Percentiles rank a stretch among this genome's conserved stretches.
These are phyloP conservation scores for Haberlea rhodopensis DNA, from an alignment of 257 asterid genomes.

Conservation along the genomic window DNA sequence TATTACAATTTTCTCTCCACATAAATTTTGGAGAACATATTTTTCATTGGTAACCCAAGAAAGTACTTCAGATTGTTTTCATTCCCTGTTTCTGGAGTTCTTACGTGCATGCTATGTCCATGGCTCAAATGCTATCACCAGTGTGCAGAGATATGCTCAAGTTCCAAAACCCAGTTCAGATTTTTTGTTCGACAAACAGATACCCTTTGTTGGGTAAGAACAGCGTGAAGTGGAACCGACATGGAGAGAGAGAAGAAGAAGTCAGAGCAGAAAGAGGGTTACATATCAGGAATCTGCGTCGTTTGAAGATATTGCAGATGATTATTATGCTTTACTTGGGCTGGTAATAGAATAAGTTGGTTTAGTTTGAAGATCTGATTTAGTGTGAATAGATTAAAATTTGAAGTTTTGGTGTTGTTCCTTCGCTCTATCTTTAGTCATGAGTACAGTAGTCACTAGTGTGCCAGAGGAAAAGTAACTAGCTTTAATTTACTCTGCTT, in stretches of 20 bases:
- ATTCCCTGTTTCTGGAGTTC: background rate
- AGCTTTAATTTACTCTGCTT: background rate
- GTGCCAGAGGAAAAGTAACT: background rate
- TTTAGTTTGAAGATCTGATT: background rate
- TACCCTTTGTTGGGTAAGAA: conserved; percentile 33
- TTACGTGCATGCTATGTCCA: conserved; percentile 30
- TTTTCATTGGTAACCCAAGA: conserved; percentile 10
- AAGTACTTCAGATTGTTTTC: conserved; percentile 21
- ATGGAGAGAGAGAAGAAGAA: conserved; percentile 45
- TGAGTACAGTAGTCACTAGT: background rate
- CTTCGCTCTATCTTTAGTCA: background rate
- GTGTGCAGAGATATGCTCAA: conserved; percentile 69
- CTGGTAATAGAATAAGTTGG: conserved; percentile 47
- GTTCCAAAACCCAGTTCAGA: conserved; percentile 47
- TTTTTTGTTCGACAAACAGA: conserved; percentile 45
- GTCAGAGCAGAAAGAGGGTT: conserved; percentile 51
- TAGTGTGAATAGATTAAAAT: background rate
- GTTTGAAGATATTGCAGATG: conserved; percentile 60
- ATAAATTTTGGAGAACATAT: conserved; percentile 27
- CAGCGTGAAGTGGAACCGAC: conserved; percentile 44
- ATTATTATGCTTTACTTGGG: conserved; percentile 80
- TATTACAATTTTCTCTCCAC: conserved; percentile 47
- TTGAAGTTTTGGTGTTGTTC: background rate
- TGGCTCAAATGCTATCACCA: conserved; percentile 75
- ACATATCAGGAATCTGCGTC: conserved; percentile 57